These are phyloP conservation scores for Microthlaspi erraticum DNA, from an alignment of 345 rosid genomes.

Conservation along the genomic window DNA sequence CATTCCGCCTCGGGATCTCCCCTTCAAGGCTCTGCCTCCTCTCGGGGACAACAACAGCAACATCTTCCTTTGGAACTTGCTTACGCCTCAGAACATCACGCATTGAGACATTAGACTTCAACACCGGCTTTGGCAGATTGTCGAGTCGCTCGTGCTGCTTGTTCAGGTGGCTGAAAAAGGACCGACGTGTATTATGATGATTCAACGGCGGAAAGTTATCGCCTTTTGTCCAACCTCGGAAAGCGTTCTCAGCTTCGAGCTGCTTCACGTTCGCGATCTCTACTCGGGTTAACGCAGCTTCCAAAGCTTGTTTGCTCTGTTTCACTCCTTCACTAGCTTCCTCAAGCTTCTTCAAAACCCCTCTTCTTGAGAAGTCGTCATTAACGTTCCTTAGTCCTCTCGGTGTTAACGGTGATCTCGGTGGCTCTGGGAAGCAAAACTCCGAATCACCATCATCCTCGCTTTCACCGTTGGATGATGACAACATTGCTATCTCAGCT, in stretches of 20 bases:
- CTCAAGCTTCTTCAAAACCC: slow-evolving; percentile 67
- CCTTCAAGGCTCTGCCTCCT: slow-evolving; percentile 45
- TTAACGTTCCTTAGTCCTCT: slow-evolving; percentile 28
- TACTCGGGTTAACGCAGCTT: slow-evolving; percentile 70
- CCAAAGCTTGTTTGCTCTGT: slow-evolving; percentile 69
- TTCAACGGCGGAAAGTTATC: slow-evolving; percentile 50
- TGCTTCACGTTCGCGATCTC: slow-evolving; percentile 80
- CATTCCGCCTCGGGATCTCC: slow-evolving; percentile 59
- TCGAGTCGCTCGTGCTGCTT: no score
- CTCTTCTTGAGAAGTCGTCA: slow-evolving; percentile 37
- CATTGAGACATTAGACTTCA: slow-evolving; percentile 84
- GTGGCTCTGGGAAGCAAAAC: slow-evolving; percentile 68
- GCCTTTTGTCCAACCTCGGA: slow-evolving; percentile 63
- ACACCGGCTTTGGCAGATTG: background rate
- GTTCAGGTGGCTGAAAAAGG: no score
- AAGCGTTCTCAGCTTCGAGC: slow-evolving; percentile 75
- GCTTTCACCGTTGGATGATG: slow-evolving; percentile 45
- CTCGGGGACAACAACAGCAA: slow-evolving; percentile 41
- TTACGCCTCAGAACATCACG: slow-evolving; percentile 86
- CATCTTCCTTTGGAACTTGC: slow-evolving; percentile 62
- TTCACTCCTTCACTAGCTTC: slow-evolving; percentile 85
- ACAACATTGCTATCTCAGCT: slow-evolving; percentile 66
- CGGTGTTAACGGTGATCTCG: slow-evolving; percentile 52
- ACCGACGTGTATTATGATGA: background rate
- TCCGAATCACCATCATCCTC: slow-evolving; percentile 47